These are phyloP conservation scores for Cercospora sesami DNA, from an alignment of 2,329 filamentous ascomycete species.

Conservation along the genomic window DNA sequence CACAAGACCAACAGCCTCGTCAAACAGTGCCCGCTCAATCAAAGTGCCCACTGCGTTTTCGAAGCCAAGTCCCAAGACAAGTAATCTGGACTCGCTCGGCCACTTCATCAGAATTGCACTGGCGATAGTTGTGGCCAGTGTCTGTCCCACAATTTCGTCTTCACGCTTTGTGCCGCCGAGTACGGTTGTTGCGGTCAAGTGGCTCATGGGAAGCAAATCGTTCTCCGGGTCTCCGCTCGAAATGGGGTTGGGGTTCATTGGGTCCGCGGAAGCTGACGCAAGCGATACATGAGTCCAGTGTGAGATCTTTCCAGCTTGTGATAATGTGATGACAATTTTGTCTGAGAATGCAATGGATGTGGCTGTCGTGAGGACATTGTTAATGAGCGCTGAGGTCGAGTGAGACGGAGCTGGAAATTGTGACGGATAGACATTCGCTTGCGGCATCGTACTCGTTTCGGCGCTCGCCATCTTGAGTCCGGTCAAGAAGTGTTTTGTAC, in stretches of 20 bases:
- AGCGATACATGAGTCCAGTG: slow-evolving; percentile 94
- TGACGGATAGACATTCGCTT: slow-evolving; percentile 48
- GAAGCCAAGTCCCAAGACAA: slow-evolving; percentile 61
- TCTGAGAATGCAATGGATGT: slow-evolving; percentile 75
- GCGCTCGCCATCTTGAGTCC: background rate
- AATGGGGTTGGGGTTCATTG: slow-evolving; percentile 60
- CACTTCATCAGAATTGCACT: slow-evolving; percentile 72
- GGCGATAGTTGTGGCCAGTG: slow-evolving; percentile 86
- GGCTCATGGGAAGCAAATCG: slow-evolving; percentile 69
- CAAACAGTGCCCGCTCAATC: slow-evolving; percentile 44
- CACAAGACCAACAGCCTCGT: slow-evolving; percentile 39
- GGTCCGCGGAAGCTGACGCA: slow-evolving; percentile 63
- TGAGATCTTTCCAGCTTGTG: slow-evolving; percentile 78
- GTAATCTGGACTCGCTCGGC: slow-evolving; percentile 60
- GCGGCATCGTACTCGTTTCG: slow-evolving; percentile 14
- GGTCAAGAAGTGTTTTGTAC: background rate
- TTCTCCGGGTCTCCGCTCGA: slow-evolving; percentile 47
- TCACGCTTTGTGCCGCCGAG: slow-evolving; percentile 78
- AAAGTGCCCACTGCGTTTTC: slow-evolving; percentile 40
- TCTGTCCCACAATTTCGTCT: slow-evolving; percentile 75
- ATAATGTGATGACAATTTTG: slow-evolving; percentile 86
- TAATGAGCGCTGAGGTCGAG: slow-evolving; percentile 60
- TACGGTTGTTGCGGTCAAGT: slow-evolving; percentile 82
- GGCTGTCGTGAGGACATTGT: slow-evolving; percentile 69
- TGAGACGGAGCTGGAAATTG: slow-evolving; percentile 54